Evolutionary conservation across 768 basidiomycete species (phyloP).

Genomic region (Lyophyllum shimeji): DNA sequence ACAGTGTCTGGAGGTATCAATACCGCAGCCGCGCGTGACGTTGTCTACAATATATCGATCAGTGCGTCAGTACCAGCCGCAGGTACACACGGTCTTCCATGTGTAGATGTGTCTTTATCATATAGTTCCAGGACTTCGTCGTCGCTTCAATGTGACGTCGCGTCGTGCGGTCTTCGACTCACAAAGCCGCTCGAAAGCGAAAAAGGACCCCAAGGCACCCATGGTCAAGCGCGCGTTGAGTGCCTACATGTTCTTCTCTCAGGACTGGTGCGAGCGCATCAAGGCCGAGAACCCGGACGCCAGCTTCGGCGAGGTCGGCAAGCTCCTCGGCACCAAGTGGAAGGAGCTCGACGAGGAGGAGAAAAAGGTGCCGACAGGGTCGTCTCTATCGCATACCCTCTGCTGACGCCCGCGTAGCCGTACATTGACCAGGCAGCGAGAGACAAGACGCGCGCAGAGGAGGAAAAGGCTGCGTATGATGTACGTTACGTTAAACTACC

Average conservation of each 20-base stretch:
- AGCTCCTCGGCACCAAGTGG: constrained; percentile 95
- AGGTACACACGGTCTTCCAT: too few species aligned
- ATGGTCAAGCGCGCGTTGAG: constrained; percentile 94
- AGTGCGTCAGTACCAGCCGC: too few species aligned
- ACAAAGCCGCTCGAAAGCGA: constrained; percentile 49
- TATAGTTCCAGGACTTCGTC: too few species aligned
- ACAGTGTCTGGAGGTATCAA: too few species aligned
- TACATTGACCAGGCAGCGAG: constrained; percentile 84
- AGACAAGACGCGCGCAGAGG: constrained; percentile 87
- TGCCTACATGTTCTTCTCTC: constrained; percentile 99
- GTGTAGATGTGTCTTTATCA: too few species aligned
- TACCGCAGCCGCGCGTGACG: too few species aligned
- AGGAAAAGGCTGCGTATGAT: constrained; percentile 65
- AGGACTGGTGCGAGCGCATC: constrained; percentile 94
- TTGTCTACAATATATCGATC: too few species aligned
- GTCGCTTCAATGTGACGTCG: too few species aligned
- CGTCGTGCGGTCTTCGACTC: too few species aligned
- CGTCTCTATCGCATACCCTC: constrained; percentile 7
- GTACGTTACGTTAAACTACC: constrained; percentile 26
- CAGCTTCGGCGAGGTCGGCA: constrained; percentile 92
- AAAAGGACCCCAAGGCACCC: constrained; percentile 83
- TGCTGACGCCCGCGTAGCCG: constrained; percentile 48
- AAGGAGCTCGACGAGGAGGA: constrained; percentile 89
- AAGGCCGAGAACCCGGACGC: constrained; percentile 96
- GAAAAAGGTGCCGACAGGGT: too few species aligned